Evolutionary conservation across 1,284 basidiomycete genomes (phyloP), one percentile per base, ranked within the genome.

Genomic region (Microstroma glucosiphilum): DNA sequence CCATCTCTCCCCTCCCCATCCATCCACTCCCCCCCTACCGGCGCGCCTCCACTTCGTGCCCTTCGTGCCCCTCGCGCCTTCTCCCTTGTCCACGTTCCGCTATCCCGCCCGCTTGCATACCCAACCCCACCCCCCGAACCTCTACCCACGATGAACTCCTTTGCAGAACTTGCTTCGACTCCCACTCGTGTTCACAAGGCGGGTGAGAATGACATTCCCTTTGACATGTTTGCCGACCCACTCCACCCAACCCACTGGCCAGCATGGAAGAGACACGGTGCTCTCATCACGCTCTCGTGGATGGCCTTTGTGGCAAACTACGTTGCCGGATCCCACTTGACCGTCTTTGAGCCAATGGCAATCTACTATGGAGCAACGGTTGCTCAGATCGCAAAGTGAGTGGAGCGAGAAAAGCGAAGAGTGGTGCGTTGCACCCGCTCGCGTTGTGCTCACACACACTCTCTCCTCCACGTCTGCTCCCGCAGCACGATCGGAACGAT

Each of bases 401-500:
- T 37, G 4, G 4, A 37, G 30, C 30, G 30, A n/a, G n/a, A 9
- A 37, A 37, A 9, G 30, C 9, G 6, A 48, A 12, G 43, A 17
- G 43, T 12, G 12, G 3, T 21, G 43, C 12, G 43, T 6, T 3
- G 43, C 43, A 12, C n/a, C n/a, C n/a, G n/a, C n/a, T n/a, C n/a
- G 13, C 12, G 43, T 6, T 26, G 15, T 21, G 25, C 51, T 54
- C 21, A 54, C 49, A 15, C 9, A 9, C n/a, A 2, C 15, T 25
- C 21, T 13, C 26, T 54, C 25, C 21, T 25, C 2, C 51, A 23
- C 19, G 17, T 21, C 13, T 21, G 7, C 51, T 7, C 19, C n/a
- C 3, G 15, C 53, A 53, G 23, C 65, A 69, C 78, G 0, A 77
- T 80, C 59, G 79, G 79, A 11, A 79, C 79, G 66, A 67, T 65